Evolutionary conservation across 2,329 filamentous ascomycete species (phyloP).

Genomic region (Fusarium cyanostomum): DNA sequence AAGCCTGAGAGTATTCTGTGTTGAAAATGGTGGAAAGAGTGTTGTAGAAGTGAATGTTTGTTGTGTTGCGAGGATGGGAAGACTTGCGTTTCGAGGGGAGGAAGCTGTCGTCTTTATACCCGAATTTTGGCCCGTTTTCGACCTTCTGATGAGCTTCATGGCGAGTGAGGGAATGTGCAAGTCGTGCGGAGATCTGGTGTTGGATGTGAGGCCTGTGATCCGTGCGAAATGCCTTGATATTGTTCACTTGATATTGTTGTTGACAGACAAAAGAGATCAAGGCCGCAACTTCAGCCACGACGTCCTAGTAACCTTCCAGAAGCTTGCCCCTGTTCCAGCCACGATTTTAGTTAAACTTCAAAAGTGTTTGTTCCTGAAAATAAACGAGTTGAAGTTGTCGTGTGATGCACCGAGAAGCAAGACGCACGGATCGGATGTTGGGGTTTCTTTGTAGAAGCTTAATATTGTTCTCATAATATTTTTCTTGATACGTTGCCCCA

Average conservation of each 20-base stretch:
- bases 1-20: constrained; percentile 36
- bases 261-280: constrained; percentile 16
- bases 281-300: constrained; percentile 14
- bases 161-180: not conserved
- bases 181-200: constrained; percentile 10
- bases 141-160: not conserved
- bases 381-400: not conserved
- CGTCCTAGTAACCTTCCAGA: constrained; percentile 9
- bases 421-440: constrained; percentile 11
- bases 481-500: constrained; percentile 14
- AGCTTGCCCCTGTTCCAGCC: not conserved
- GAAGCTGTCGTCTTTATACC: constrained; percentile 35
- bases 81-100: not conserved
- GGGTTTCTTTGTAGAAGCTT: constrained; percentile 38
- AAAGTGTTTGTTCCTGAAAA: not conserved
- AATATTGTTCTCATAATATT: constrained; percentile 46
- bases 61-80: constrained; percentile 20
- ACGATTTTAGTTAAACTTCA: not conserved
- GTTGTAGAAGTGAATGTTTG: constrained; percentile 31
- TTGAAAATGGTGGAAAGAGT: constrained; percentile 42
- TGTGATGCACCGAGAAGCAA: constrained; percentile 7
- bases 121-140: not conserved
- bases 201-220: constrained; percentile 27
- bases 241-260: constrained; percentile 41
- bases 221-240: constrained; percentile 33